Evolutionary conservation across 2,329 filamentous ascomycete species (phyloP).

Genomic region (Stagonosporopsis rhizophila): DNA sequence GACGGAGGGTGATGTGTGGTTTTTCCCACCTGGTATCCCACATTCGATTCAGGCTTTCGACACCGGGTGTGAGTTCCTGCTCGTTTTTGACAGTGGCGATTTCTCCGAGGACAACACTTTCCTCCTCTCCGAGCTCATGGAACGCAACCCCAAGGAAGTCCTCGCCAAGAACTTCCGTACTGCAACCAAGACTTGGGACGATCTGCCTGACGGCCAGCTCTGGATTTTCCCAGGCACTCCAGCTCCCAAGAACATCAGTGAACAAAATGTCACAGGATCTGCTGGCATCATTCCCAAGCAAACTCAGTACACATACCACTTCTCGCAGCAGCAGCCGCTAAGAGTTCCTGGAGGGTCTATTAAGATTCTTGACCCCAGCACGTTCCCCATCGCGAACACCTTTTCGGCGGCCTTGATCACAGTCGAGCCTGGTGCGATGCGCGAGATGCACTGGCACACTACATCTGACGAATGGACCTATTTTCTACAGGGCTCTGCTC

Average conservation of each 20-base stretch:
- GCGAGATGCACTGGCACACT: conserved; percentile 70
- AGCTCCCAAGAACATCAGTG: conserved; percentile 46
- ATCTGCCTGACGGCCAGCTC: conserved; percentile 49
- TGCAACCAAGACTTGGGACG: conserved; percentile 46
- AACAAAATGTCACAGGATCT: conserved; percentile 55
- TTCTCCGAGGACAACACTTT: conserved; percentile 68
- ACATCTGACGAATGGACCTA: conserved; percentile 67
- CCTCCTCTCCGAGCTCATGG: conserved; percentile 62
- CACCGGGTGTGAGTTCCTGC: conserved; percentile 59
- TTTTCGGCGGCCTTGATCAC: conserved; percentile 66
- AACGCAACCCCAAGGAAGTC: conserved; percentile 52
- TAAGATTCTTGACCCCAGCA: conserved; percentile 65
- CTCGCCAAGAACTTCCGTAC: conserved; percentile 54
- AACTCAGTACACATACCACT: conserved; percentile 52
- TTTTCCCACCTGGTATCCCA: conserved; percentile 47
- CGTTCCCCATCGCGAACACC: conserved; percentile 63
- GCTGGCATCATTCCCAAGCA: conserved; percentile 41
- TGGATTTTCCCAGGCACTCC: conserved; percentile 55
- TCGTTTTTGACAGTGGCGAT: conserved; percentile 65
- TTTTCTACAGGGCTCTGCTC: conserved; percentile 63
- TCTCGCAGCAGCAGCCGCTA: conserved; percentile 58
- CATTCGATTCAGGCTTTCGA: conserved; percentile 62
- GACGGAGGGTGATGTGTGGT: conserved; percentile 49
- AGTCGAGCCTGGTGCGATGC: conserved; percentile 68
- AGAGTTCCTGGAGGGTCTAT: conserved; percentile 63